A percentile compares a stretch with the other conserved stretches of the same genome.
Conservation (phyloP, 2,329 filamentous ascomycete species). For the Xylaria sp. region DNA sequence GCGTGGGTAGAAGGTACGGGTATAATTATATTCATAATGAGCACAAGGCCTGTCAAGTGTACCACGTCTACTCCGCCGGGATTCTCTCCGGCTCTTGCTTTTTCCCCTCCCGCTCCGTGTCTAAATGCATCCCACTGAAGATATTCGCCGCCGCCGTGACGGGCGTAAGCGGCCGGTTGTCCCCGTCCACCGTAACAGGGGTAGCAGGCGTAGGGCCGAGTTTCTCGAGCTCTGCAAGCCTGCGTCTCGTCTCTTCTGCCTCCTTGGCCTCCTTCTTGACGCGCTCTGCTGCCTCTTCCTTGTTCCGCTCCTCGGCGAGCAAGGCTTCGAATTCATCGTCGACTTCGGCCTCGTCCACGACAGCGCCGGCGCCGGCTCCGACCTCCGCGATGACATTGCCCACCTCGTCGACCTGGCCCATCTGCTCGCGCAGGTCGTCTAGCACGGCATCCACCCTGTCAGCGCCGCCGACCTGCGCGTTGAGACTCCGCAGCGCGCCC, state of each 20-base stretch:
- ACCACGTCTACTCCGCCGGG: constrained; percentile 24
- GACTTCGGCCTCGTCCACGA: constrained; percentile 82
- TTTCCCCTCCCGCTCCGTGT: constrained; percentile 29
- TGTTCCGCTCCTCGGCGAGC: constrained; percentile 68
- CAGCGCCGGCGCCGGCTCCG: constrained; percentile 54
- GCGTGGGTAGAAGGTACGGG: not conserved
- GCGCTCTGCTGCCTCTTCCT: constrained; percentile 59
- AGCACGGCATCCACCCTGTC: constrained; percentile 81
- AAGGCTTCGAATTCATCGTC: constrained; percentile 87
- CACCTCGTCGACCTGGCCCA: constrained; percentile 85
- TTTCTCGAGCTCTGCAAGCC: constrained; percentile 62
- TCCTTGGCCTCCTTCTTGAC: constrained; percentile 58
- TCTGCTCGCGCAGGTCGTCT: constrained; percentile 80
- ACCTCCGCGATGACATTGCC: constrained; percentile 78
- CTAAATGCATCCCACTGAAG: constrained; percentile 55
- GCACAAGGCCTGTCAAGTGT: constrained; percentile 10
- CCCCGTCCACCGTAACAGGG: constrained; percentile 46
- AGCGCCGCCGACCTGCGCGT: constrained; percentile 79
- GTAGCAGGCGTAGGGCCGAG: constrained; percentile 50
- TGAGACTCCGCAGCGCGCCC: constrained; percentile 76
- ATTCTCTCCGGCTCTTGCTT: constrained; percentile 30
- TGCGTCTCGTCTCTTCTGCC: constrained; percentile 60
- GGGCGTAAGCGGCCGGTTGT: constrained; percentile 48
- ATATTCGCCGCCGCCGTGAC: constrained; percentile 50
- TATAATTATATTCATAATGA: constrained; percentile 30